A percentile compares a stretch with the other conserved stretches of the same genome.
These are phyloP conservation scores for Syncephalastrum sp. DNA, from an alignment of 371 early-diverging fungal species.

Conservation along the genomic window DNA sequence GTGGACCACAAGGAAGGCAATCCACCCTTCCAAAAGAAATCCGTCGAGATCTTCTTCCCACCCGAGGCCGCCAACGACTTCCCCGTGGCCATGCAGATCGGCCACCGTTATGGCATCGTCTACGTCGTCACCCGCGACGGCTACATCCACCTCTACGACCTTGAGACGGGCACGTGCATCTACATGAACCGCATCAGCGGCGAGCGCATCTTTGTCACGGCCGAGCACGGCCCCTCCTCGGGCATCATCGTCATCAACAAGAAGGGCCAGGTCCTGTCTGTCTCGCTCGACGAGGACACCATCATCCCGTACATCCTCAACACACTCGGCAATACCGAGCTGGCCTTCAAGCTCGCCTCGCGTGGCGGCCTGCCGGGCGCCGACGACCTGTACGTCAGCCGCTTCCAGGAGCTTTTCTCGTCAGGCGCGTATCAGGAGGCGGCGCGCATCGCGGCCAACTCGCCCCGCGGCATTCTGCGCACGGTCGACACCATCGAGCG, in stretches of 20 bases:
- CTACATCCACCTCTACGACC: conserved; percentile 93
- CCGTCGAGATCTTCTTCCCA: conserved; percentile 94
- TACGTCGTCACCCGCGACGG: conserved; percentile 96
- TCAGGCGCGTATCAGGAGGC: conserved; percentile 85
- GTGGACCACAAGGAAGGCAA: conserved; percentile 95
- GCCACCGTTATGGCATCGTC: conserved; percentile 88
- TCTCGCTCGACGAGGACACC: conserved; percentile 84
- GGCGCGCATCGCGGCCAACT: conserved; percentile 94
- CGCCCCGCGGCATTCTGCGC: conserved; percentile 92
- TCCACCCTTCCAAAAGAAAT: conserved; percentile 87
- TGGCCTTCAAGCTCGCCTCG: conserved; percentile 89
- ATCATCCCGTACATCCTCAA: conserved; percentile 89
- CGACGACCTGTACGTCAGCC: conserved; percentile 87
- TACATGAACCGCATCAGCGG: conserved; percentile 96
- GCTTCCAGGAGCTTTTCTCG: conserved; percentile 83
- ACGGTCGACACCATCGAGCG: conserved; percentile 93
- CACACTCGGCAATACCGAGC: conserved; percentile 81
- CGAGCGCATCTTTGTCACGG: conserved; percentile 96
- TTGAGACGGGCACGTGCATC: conserved; percentile 90
- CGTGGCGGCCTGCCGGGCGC: conserved; percentile 93
- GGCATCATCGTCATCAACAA: conserved; percentile 96
- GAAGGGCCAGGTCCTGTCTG: conserved; percentile 96
- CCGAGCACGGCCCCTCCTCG: conserved; percentile 79
- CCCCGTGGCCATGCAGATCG: conserved; percentile 96
- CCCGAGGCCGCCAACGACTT: conserved; percentile 93